Evolutionary conservation across 208 protist genomes (phyloP), one percentile per base, ranked within the genome.

Genomic region (Acanthamoeba sp.): DNA sequence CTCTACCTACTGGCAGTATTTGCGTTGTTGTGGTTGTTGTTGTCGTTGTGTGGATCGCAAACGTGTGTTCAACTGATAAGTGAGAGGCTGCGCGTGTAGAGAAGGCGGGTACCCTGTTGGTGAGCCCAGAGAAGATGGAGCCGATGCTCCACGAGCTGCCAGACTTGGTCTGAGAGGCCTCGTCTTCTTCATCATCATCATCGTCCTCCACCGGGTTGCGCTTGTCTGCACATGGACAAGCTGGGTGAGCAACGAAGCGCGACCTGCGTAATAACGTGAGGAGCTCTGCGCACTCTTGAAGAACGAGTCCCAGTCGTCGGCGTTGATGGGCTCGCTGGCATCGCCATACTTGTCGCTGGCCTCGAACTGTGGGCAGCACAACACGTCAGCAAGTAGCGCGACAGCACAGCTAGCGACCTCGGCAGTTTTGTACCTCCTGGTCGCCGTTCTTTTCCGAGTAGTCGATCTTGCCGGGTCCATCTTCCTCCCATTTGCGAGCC

Each of bases 1-100:
- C 40, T 71, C 40, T 45, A 45, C 73, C 94, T 95, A 29, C 90
- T 95, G 36, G 85, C 93, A 36, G 95, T 96, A 71, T 71, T 71
- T 71, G 62, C 62, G 22, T n/a, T 62, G 5, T 1, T 62, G 24
- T 62, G 55, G 22, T 16, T 62, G 16, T 12, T 36, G 62, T 36
- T 38, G 29, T 32, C 12, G 29, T 27, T 32, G 62, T n/a, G 22
- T 62, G 55, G 48, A 55, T 55, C 10, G 48, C 6, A 55, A 55
- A 24, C 50, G 50, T 55, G 50, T 20, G 22, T 24, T 24, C 16
- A 0, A 52, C 48, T n/a, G 18, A 64, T 4, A 16, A 36, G 29
- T 36, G 62, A 38, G 22, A 36, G n/a, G 29, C 12, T 55, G 48
- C 6, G 48, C 48, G 48, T 20, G 48, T 55, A 16, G 48, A 55